Conservation (phyloP, 2,329 filamentous ascomycete genomes). For the Talaromyces sp. region DNA sequence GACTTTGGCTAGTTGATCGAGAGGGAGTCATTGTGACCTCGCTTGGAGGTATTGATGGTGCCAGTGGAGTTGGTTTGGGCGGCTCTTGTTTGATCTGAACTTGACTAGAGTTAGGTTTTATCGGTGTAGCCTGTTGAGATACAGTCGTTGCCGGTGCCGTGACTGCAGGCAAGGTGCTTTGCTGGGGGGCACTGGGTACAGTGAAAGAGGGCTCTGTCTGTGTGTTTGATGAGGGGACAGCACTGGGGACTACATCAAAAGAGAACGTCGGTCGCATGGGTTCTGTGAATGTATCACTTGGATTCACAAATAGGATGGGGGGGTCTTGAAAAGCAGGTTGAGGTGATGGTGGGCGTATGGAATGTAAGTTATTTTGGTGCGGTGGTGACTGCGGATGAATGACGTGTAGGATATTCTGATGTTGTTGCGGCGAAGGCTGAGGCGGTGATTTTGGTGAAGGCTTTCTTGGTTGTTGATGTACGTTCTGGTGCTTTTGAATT, state of each 20-base stretch:
- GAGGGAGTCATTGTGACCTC: constrained; percentile 9
- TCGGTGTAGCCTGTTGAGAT: constrained; percentile 23
- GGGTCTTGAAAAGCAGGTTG: constrained; percentile 24
- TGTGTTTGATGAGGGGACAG: constrained; percentile 30
- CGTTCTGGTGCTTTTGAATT: background rate
- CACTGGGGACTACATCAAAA: constrained; percentile 19
- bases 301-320: constrained; percentile 38
- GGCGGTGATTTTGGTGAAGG: background rate
- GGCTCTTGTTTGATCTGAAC: background rate
- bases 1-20: constrained; percentile 4
- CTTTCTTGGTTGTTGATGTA: background rate
- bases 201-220: constrained; percentile 20
- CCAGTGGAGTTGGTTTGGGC: constrained; percentile 15
- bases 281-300: constrained; percentile 34
- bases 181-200: constrained; percentile 27
- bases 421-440: background rate
- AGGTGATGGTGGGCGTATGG: constrained; percentile 19
- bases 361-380: constrained; percentile 7
- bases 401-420: background rate
- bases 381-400: constrained; percentile 21
- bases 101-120: constrained; percentile 22
- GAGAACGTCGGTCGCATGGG: constrained; percentile 23
- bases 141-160: constrained; percentile 24
- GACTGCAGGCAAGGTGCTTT: constrained; percentile 26
- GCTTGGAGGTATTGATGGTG: constrained; percentile 14